These are phyloP conservation scores for Rhodotorula taiwanensis DNA, from an alignment of 768 basidiomycete species.

Conservation along the genomic window DNA sequence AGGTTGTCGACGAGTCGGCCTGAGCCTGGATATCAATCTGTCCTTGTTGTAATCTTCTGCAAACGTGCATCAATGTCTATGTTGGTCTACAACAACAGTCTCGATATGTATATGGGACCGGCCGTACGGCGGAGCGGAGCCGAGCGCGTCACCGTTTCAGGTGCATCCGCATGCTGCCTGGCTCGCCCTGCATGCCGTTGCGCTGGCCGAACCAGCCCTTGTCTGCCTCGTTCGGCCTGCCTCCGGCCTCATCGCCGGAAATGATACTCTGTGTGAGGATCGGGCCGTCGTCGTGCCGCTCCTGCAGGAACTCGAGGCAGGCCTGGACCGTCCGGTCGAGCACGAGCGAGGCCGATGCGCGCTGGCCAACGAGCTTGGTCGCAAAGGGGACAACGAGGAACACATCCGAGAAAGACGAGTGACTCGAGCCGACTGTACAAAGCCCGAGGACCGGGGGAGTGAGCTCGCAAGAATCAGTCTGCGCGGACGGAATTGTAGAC, in stretches of 20 bases:
- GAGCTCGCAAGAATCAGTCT: too few relatives aligned
- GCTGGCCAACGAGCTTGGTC: conserved; percentile 4
- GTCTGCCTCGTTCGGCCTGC: conserved; percentile 4
- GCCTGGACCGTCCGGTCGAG: neutral
- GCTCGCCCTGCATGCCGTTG: conserved; percentile 5
- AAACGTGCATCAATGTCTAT: too few relatives aligned
- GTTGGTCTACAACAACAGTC: too few relatives aligned
- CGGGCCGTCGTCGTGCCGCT: neutral
- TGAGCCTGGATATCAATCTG: too few relatives aligned
- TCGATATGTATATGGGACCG: too few relatives aligned
- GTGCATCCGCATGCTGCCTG: conserved; percentile 7
- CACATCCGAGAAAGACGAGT: conserved; percentile 39
- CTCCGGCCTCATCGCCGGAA: conserved; percentile 6
- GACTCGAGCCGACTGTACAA: conserved; percentile 33
- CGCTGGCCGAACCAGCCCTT: neutral
- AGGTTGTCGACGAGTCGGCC: neutral
- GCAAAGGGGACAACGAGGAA: conserved; percentile 12
- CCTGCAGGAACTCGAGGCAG: conserved; percentile 9
- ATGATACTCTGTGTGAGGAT: neutral
- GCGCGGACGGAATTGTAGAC: neutral
- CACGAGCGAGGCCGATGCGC: neutral
- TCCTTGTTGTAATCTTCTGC: too few relatives aligned
- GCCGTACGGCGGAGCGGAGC: too few relatives aligned
- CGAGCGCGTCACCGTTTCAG: too few relatives aligned
- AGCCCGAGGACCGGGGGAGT: neutral